Percentiles rank a stretch among this genome's conserved stretches.
These are phyloP conservation scores for Silene noctiflora DNA, from an alignment of 179 eudicot genomes.

Conservation along the genomic window DNA sequence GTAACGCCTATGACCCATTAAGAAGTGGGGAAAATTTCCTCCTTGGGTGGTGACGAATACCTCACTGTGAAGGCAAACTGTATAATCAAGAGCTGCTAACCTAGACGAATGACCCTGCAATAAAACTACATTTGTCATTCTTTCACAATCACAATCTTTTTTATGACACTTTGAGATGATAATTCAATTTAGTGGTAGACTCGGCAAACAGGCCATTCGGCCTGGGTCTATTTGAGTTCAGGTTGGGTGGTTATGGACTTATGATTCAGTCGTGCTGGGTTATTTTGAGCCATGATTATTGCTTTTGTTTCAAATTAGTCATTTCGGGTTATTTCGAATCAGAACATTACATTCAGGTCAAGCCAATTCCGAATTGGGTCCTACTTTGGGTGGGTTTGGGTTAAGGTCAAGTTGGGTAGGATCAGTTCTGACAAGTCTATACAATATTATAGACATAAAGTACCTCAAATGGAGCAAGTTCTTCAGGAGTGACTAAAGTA, in stretches of 20 bases:
- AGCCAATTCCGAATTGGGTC: not conserved
- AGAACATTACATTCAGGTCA: not conserved
- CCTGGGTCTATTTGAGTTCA: not conserved
- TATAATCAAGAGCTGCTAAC: conserved; percentile 95
- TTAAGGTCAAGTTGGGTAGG: not conserved
- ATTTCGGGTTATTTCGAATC: not conserved
- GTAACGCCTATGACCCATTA: conserved; percentile 94
- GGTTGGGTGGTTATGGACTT: not conserved
- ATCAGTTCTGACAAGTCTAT: not conserved
- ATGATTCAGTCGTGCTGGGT: not conserved
- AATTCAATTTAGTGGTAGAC: not conserved
- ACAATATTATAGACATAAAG: not conserved
- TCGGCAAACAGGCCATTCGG: not conserved
- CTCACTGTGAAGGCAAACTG: conserved; percentile 94
- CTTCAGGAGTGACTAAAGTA: conserved; percentile 74
- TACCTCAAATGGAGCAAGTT: conserved; percentile 91
- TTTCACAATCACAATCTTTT: conserved; percentile 2
- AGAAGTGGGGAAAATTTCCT: conserved; percentile 95
- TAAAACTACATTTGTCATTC: conserved; percentile 8
- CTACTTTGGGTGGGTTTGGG: not conserved
- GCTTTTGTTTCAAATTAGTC: not conserved
- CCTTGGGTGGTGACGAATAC: conserved; percentile 97
- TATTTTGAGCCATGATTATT: not conserved
- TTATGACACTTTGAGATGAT: not conserved
- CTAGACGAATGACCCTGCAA: conserved; percentile 90